Conservation (phyloP, 495 filamentous ascomycete species). For the Extremus antarcticus region DNA sequence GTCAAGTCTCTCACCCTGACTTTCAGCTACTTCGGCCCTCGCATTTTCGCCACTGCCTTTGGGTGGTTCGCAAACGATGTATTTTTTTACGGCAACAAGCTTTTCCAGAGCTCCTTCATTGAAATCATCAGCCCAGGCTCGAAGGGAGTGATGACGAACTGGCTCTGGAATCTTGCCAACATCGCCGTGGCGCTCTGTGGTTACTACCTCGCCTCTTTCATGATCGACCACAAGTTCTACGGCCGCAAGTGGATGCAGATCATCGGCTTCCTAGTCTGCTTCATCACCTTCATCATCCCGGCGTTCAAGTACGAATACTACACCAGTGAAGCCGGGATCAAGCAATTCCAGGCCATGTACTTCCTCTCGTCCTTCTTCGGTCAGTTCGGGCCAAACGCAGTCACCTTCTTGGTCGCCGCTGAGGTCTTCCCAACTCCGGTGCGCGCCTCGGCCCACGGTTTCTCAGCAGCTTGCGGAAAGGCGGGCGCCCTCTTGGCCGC, state of each 20-base stretch:
- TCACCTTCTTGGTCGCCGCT: conserved; percentile 84
- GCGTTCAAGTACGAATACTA: conserved; percentile 78
- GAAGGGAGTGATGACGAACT: conserved; percentile 62
- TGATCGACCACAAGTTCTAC: conserved; percentile 86
- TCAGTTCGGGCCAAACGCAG: conserved; percentile 86
- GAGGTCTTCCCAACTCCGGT: conserved; percentile 86
- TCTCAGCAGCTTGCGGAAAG: conserved; percentile 78
- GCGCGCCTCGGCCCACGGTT: conserved; percentile 80
- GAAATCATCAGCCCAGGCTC: conserved; percentile 51
- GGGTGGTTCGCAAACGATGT: conserved; percentile 88
- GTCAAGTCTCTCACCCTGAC: conserved; percentile 63
- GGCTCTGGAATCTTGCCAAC: conserved; percentile 87
- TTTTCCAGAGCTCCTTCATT: conserved; percentile 86
- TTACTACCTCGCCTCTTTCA: conserved; percentile 70
- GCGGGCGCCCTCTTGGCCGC: conserved; percentile 71
- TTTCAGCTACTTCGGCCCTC: conserved; percentile 67
- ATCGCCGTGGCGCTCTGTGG: conserved; percentile 68
- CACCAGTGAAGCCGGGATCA: conserved; percentile 50
- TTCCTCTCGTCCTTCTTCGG: conserved; percentile 92
- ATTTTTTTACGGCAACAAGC: conserved; percentile 97
- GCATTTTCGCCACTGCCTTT: conserved; percentile 72
- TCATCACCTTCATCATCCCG: conserved; percentile 77
- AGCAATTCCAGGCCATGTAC: conserved; percentile 84
- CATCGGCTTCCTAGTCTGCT: conserved; percentile 74
- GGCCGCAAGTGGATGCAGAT: conserved; percentile 90